phyloP scores from a whole-genome alignment of 768 basidiomycete genomes.

The Tephrocybe sp. region DNA sequence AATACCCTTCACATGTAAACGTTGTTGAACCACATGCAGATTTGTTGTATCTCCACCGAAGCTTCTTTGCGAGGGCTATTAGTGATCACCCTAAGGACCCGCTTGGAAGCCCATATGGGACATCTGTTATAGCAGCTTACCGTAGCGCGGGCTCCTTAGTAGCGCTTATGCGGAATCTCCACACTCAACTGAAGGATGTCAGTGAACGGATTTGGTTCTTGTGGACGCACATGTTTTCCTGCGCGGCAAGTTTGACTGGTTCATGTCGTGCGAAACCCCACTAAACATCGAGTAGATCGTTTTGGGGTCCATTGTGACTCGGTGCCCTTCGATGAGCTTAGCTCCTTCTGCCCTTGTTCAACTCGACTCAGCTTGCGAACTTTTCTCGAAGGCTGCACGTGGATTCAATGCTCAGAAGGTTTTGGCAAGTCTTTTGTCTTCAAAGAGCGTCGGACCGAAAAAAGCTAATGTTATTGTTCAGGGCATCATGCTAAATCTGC shows the following conservation, averaged over 20 bases:
- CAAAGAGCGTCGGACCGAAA: not conserved
- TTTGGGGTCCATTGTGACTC: slow-evolving; percentile 72
- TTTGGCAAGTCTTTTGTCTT: slow-evolving; percentile 42
- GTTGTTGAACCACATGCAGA: slow-evolving; percentile 36
- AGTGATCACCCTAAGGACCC: slow-evolving; percentile 76
- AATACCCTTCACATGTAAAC: not conserved
- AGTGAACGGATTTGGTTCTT: slow-evolving; percentile 68
- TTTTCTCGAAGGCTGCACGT: slow-evolving; percentile 68
- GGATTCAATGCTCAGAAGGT: slow-evolving; percentile 68
- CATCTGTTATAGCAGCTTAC: slow-evolving; percentile 74
- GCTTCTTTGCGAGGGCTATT: slow-evolving; percentile 73
- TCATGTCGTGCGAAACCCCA: slow-evolving; percentile 4
- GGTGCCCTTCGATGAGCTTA: slow-evolving; percentile 77
- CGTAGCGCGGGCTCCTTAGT: slow-evolving; percentile 71
- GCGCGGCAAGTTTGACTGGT: slow-evolving; percentile 46
- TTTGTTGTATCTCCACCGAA: slow-evolving; percentile 69
- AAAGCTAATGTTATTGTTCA: slow-evolving; percentile 21
- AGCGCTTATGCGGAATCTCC: slow-evolving; percentile 67
- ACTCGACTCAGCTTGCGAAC: slow-evolving; percentile 72
- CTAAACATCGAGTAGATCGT: slow-evolving; percentile 48
- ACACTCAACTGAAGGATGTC: slow-evolving; percentile 61
- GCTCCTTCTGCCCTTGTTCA: slow-evolving; percentile 75
- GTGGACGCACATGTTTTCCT: slow-evolving; percentile 66
- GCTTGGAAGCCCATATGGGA: slow-evolving; percentile 69
- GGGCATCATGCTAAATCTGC: slow-evolving; percentile 66